Percentiles rank a stretch among this genome's conserved stretches.
These are phyloP conservation scores for Pelagophyceae sp. DNA, from an alignment of 352 stramenopile genomes.

Conservation along the genomic window DNA sequence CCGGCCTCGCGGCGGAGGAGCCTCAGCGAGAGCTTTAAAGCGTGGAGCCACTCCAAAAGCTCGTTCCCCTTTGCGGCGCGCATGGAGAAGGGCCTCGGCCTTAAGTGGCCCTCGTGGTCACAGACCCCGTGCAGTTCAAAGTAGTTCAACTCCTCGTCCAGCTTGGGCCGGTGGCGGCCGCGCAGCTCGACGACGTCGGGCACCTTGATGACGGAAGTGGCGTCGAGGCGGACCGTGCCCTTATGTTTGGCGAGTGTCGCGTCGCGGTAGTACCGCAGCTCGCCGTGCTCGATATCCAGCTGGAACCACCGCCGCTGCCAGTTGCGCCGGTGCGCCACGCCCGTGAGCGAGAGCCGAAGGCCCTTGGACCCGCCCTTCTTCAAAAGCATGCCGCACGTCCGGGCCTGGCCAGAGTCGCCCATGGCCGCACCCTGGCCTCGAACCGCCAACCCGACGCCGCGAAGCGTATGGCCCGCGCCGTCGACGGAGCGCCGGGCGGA, in stretches of 20 bases:
- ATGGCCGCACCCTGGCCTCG: too few relatives aligned
- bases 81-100: not conserved
- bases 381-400: not conserved
- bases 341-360: not conserved
- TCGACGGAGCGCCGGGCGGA: too few relatives aligned
- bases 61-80: not conserved
- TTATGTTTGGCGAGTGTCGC: not conserved
- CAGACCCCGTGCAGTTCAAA: not conserved
- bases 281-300: not conserved
- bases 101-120: not conserved
- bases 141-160: not conserved
- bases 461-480: too few relatives aligned
- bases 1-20: not conserved
- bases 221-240: not conserved
- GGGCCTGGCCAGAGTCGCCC: too few relatives aligned
- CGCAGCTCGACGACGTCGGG: not conserved
- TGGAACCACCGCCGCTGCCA: not conserved
- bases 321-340: not conserved
- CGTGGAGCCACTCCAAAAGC: not conserved
- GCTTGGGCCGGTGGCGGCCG: not conserved
- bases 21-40: not conserved
- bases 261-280: conserved; percentile 2
- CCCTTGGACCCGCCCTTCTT: not conserved
- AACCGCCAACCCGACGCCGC: too few relatives aligned
- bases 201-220: not conserved